Base-by-base conservation (phyloP, 2,329 filamentous ascomycete species). In the Fusarium dimerum region DNA sequence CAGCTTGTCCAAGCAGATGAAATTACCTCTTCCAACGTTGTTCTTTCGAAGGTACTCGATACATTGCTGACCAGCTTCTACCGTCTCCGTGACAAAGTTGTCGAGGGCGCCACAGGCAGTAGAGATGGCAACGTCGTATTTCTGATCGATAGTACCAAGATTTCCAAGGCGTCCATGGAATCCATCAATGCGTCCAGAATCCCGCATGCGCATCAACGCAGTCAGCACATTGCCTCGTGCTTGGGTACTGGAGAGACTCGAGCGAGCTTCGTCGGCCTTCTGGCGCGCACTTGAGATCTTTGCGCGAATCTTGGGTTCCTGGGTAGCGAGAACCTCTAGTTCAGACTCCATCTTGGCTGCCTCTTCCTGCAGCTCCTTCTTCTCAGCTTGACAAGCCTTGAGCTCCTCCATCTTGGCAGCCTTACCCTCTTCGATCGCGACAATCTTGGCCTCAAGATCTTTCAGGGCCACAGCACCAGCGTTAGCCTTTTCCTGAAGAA, bases 21-120 rank as follows among this genome's bases (percentile, higher is more conserved):
- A 97, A 75, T 97, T 97, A 54, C 92, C 94, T 64, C 95, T 86
- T 12, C 94, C 94, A 4, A 99, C 85, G 62, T 97, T 97, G 65
- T 96, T 99, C 78, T 97, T 99, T 50, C 94, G 86, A 12, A 99
- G 81, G 67, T 99, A 94, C 68, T 97, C 94, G 58, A 99, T 97
- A 71, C 95, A 99, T 70, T 97, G 92, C 72, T 99, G 94, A 59
- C 92, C 94, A 52, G 92, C 90, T 65, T 97, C 94, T 13, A 97
- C 93, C 1, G 90, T 92, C 65, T 97, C 94, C 1, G 96, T 96
- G 10, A 99, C 93, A 72, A 99, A 92, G 68, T 97, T 96, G 72
- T 99, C 91, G 10, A 99, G 83, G 3, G 89, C 83, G 43, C 90
- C 87, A 62, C 94, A 97, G 11, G 94, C 95, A 0, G 94, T 99